phyloP scores from a whole-genome alignment of 495 filamentous ascomycete genomes.

The Oidiodendron maius region DNA sequence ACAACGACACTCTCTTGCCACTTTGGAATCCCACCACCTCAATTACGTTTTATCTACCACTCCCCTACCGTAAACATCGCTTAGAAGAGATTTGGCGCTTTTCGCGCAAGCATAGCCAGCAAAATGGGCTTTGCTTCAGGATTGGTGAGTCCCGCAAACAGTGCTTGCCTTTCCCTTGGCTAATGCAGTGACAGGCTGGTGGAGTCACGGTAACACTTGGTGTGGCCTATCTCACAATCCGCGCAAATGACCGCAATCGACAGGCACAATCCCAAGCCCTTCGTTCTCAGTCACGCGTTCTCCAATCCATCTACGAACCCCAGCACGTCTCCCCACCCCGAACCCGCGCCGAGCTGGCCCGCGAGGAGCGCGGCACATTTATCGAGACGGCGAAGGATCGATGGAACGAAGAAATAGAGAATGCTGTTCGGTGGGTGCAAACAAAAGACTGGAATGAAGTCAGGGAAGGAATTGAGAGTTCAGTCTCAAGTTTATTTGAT shows the following conservation, averaged over 20 bases:
- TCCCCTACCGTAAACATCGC: too few species aligned
- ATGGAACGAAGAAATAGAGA: constrained; percentile 74
- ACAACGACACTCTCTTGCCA: constrained; percentile 2
- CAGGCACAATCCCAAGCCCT: constrained; percentile 63
- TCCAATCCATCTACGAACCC: constrained; percentile 47
- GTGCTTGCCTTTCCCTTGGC: constrained; percentile 15
- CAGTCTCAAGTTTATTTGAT: constrained; percentile 20
- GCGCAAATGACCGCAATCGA: constrained; percentile 68
- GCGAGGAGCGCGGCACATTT: constrained; percentile 30
- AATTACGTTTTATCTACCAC: constrained; percentile 5
- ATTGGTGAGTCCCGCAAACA: constrained; percentile 55
- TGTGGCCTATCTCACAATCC: constrained; percentile 71
- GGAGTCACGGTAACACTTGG: constrained; percentile 82
- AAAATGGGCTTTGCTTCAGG: constrained; percentile 75
- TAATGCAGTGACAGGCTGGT: constrained; percentile 49
- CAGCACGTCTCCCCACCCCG: constrained; percentile 30
- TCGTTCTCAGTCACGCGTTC: constrained; percentile 58
- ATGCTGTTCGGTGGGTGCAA: constrained; percentile 59
- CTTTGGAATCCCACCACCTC: constrained; percentile 9
- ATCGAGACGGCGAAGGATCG: constrained; percentile 66
- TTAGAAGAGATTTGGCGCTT: too few species aligned
- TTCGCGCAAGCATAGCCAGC: constrained; percentile 10
- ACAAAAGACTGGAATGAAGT: constrained; percentile 56
- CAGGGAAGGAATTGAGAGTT: constrained; percentile 46
- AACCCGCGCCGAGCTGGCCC: constrained; percentile 36